Evolutionary conservation across 768 basidiomycete genomes (phyloP).

Genomic region (Kwoniella dejecticola): DNA sequence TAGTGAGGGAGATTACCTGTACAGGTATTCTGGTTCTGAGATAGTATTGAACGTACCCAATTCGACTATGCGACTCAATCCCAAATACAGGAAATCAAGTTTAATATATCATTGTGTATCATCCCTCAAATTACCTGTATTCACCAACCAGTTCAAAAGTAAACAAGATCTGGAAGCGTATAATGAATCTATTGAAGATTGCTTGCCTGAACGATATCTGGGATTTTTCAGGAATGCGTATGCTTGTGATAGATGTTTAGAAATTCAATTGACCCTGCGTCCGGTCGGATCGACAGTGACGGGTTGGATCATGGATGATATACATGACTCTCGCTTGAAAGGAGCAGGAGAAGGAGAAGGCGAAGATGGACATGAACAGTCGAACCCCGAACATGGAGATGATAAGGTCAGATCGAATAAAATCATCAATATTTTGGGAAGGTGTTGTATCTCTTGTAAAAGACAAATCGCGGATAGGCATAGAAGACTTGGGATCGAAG

Average conservation of each 20-base stretch:
- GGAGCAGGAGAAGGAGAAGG: not conserved
- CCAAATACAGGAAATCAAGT: not conserved
- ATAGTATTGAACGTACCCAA: no score
- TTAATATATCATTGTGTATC: not conserved
- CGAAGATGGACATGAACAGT: no score
- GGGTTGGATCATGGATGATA: not conserved
- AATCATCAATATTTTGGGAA: no score
- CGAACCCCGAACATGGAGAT: no score
- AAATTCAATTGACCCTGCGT: not conserved
- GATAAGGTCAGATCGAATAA: no score
- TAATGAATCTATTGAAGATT: not conserved
- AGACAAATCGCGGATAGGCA: no score
- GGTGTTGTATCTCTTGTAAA: no score
- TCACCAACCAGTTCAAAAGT: not conserved
- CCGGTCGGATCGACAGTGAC: no score
- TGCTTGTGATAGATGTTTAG: slow-evolving; percentile 1
- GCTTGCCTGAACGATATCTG: not conserved
- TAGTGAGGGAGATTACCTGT: not conserved
- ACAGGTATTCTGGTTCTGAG: no score
- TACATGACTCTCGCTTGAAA: not conserved
- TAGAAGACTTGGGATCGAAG: no score
- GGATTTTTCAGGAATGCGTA: not conserved
- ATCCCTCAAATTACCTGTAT: not conserved
- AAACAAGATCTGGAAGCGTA: not conserved
- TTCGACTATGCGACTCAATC: not conserved